Evolutionary conservation across 257 asterid genomes (phyloP), one percentile per base, ranked within the genome.

Genomic region (Petunia secreta): DNA sequence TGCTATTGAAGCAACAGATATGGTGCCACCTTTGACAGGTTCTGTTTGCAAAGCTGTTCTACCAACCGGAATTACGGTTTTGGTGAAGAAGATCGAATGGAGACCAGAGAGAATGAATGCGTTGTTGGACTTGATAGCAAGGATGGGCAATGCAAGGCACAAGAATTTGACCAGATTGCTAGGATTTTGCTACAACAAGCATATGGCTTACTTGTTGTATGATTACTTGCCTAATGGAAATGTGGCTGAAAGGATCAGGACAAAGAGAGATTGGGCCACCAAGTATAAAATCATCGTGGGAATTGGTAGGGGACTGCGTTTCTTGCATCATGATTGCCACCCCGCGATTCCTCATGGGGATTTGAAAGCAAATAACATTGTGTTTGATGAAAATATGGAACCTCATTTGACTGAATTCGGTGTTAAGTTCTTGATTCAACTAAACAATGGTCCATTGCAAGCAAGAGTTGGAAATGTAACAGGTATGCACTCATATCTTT

Each of bases 331-430:
- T 57, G 95, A 88, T 50, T 92, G 95, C 78, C 82, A 63, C 85
- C 99, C 97, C 1, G 90, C 98, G 15, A 92, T 96, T 50, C 89
- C 97, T 34, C 97, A 96, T 69, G 99, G 98, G 46, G 87, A 92
- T 82, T 79, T 96, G 79, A 89, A 89, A 88, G 77, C 93, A 14
- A 78, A 86, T 66, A 96, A 89, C 69, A 76, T 96, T 66, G 81
- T 88, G 60, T 92, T 96, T n/a, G 96, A 96, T 79, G 98, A 96
- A 84, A 89, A 87, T 64, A 90, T 90, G 95, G 99, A 92, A 78
- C 97, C 99, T 48, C 97, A 76, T 85, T 85, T 96, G 90, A 87
- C 91, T 8, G 97, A 89, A 73, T 94, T 85, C 62, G 98, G 98
- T 25, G 91, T 96, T 77, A 78, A 46, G 65, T 86, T 87, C 57